Evolutionary conservation across 768 basidiomycete species (phyloP).

Genomic region (Kwoniella mangroviensis): DNA sequence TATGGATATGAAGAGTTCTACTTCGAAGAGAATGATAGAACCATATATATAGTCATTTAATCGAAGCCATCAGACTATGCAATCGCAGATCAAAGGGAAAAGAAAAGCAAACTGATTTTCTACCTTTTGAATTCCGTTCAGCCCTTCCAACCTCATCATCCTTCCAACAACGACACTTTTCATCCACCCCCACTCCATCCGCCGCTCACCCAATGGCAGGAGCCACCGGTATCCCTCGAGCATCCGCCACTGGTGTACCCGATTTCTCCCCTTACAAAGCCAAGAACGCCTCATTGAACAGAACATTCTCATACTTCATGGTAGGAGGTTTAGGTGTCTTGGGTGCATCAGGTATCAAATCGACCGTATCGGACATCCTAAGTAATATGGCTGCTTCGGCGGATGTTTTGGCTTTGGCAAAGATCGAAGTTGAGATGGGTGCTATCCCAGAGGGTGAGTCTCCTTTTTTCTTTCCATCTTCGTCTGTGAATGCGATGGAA

Average conservation of each 20-base stretch:
- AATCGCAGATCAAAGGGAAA: neutral
- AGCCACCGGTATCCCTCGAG: conserved; percentile 46
- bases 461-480: too few species aligned
- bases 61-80: too few species aligned
- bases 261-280: conserved; percentile 84
- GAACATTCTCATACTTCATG: conserved; percentile 61
- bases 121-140: conserved; percentile 36
- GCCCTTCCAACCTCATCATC: conserved; percentile 64
- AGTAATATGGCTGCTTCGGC: conserved; percentile 96
- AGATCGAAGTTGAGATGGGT: conserved; percentile 90
- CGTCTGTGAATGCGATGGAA: too few species aligned
- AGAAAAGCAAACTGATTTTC: neutral
- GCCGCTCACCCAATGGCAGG: conserved; percentile 62
- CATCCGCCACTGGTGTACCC: conserved; percentile 69
- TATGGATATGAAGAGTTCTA: too few species aligned
- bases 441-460: conserved; percentile 84
- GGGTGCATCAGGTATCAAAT: conserved; percentile 92
- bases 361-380: conserved; percentile 89
- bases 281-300: conserved; percentile 58
- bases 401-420: conserved; percentile 95
- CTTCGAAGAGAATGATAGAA: too few species aligned
- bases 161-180: conserved; percentile 73
- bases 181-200: conserved; percentile 67
- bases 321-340: conserved; percentile 79
- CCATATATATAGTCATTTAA: too few species aligned